Evolutionary conservation across 75 land plant genomes (phyloP), one percentile per base, ranked within the genome.

Genomic region (Pinus taeda): DNA sequence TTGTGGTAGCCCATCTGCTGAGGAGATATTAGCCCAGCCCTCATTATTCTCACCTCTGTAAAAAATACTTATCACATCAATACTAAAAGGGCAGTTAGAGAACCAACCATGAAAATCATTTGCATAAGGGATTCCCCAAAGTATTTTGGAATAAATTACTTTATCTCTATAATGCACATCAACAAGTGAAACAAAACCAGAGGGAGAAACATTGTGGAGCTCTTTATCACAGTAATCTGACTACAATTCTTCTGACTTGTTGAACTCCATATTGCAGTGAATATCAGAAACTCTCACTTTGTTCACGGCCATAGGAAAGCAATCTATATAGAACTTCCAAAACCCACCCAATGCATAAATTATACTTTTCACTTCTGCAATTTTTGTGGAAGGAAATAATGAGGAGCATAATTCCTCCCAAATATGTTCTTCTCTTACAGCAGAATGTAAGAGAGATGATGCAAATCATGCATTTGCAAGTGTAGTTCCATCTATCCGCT

Each of bases 401-500:
- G 33, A 30, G 33, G 33, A 30, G 33, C 33, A 30, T 30, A 30
- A 30, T 30, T 30, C 33, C 33, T 30, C 33, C 33, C 33, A 30
- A 30, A 30, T 30, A 30, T 18, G 77, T 79, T 94, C 94, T 29
- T 88, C 89, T 57, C 53, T 84, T 11, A 89, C 83, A 3, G 89
- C 78, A 26, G 86, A 76, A 57, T 74, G 69, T n/a, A 91, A 91
- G 3, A 77, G 76, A 20, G 83, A 75, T 81, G 90, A 89, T 39
- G 84, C 82, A 81, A 92, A 94, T 60, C 81, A 88, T 26, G 94
- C 94, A 59, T 73, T 90, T 6, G 97, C 97, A 26, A 94, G 85
- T 37, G 87, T 88, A 18, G 85, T 74, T 1, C 91, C 94, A 78
- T 91, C 97, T 37, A 90, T 86, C 36, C 92, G 88, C 39, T 85